Evolutionary conservation across 768 basidiomycete species (phyloP), one percentile per base, ranked within the genome.

Genomic region (Lactifluus pinguis): DNA sequence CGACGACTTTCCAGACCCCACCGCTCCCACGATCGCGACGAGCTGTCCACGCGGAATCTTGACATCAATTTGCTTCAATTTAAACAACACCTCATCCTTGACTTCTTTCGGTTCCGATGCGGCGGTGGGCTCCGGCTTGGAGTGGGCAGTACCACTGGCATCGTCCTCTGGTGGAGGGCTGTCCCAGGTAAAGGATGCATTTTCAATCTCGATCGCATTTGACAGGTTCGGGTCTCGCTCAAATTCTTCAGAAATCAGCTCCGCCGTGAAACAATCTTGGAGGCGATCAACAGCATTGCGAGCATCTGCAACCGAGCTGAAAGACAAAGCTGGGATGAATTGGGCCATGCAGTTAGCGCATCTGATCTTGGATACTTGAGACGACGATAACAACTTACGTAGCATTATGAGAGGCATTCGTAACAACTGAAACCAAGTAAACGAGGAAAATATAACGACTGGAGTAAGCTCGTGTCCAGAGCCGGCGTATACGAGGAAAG

Each of bases 161-260:
- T 25, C 9, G 38, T 49, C 59, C 44, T 83, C 79, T 1, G 81
- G 80, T 0, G 86, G 83, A 1, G 87, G 82, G 4, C 83, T 79
- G 67, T 97, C 94, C 95, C 95, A 98, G 1, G 84, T 83, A 73
- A 95, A 95, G 11, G 83, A 80, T 6, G 83, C 92, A 55, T 80
- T 77, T 51, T 81, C 75, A 49, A 91, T 80, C 58, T 80, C 77
- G 55, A 97, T 67, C 2, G 92, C 95, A 36, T 75, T 71, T n/a
- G 82, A 76, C 32, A 89, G 70, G 14, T 76, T 68, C 1, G 71
- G 71, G 67, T 93, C 84, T 15, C 83, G 73, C 5, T 75, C 67
- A 54, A 82, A 78, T 0, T 78, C 79, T 50, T 87, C 83, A 4
- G 80, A 77, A 8, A 89, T 75, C 7, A 83, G 75, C 69, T 98